phyloP scores from a whole-genome alignment of 345 rosid species.

The Citropsis articulata region DNA sequence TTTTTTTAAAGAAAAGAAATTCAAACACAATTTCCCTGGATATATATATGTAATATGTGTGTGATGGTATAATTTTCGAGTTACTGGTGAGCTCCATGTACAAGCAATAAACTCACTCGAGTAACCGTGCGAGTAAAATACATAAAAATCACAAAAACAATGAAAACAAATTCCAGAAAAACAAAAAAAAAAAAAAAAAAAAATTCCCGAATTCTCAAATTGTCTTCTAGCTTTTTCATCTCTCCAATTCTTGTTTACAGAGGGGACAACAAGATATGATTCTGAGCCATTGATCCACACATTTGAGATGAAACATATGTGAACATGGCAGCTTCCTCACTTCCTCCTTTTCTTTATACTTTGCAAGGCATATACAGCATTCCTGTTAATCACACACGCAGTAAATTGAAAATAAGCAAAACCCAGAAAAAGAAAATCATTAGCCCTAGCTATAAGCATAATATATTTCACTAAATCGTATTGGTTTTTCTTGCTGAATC shows the following conservation, averaged over 20 bases:
- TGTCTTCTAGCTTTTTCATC: conserved; percentile 26
- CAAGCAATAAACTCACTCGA: conserved; percentile 43
- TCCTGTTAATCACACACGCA: conserved; percentile 41
- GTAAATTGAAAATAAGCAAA: too few relatives aligned
- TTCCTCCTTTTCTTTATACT: conserved; percentile 86
- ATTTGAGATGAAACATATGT: conserved; percentile 81
- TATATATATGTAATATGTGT: background rate
- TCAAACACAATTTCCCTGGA: background rate
- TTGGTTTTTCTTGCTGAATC: too few relatives aligned
- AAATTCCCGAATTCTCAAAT: background rate
- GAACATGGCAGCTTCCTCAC: conserved; percentile 86
- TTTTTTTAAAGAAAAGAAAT: background rate
- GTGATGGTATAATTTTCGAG: conserved; percentile 3
- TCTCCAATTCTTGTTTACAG: conserved; percentile 81
- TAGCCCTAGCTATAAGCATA: background rate
- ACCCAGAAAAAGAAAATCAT: background rate
- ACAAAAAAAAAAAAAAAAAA: background rate
- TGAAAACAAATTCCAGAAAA: background rate
- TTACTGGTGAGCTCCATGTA: conserved; percentile 40
- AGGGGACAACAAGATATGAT: conserved; percentile 96
- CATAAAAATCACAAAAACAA: conserved; percentile 18
- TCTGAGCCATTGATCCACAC: conserved; percentile 98
- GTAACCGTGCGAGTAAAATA: conserved; percentile 22
- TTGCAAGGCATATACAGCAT: conserved; percentile 88
- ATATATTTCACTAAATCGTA: background rate